A percentile compares a stretch with the other conserved stretches of the same genome.
phyloP scores from a whole-genome alignment of 2,329 filamentous ascomycete species.

The Fusarium aywerte region DNA sequence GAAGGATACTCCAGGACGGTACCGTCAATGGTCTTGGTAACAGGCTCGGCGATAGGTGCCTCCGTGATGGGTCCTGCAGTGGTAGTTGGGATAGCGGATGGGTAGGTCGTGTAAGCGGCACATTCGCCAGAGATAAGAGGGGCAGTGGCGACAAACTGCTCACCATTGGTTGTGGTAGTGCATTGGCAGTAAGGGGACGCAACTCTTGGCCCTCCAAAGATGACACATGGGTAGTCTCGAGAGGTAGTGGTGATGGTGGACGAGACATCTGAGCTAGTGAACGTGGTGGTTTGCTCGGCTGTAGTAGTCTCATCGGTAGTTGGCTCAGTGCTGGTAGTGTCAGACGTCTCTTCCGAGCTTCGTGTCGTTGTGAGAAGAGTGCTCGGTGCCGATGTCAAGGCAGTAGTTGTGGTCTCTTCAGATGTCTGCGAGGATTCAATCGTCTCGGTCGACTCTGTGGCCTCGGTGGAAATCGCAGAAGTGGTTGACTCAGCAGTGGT shows the following conservation, averaged over 20 bases:
- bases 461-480: background rate
- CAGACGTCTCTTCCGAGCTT: background rate
- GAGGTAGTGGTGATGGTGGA: background rate
- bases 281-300: background rate
- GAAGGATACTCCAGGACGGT: slow-evolving; percentile 19
- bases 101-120: slow-evolving; percentile 5
- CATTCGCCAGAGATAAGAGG: slow-evolving; percentile 20
- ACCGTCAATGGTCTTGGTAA: slow-evolving; percentile 13
- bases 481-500: background rate
- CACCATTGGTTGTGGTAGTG: slow-evolving; percentile 3
- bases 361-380: background rate
- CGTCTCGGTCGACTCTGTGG: background rate
- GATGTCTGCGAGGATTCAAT: background rate
- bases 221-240: slow-evolving; percentile 1
- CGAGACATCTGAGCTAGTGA: background rate
- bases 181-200: slow-evolving; percentile 14
- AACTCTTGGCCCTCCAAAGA: slow-evolving; percentile 5
- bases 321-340: background rate
- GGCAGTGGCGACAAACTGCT: slow-evolving; percentile 21
- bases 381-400: background rate
- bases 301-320: background rate
- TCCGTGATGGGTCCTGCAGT: slow-evolving; percentile 10
- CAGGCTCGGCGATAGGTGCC: background rate
- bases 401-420: background rate
- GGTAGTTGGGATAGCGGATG: background rate